Conservation (phyloP, 192 early-diverging fungal genomes). For the Gaertneriomyces sp. region DNA sequence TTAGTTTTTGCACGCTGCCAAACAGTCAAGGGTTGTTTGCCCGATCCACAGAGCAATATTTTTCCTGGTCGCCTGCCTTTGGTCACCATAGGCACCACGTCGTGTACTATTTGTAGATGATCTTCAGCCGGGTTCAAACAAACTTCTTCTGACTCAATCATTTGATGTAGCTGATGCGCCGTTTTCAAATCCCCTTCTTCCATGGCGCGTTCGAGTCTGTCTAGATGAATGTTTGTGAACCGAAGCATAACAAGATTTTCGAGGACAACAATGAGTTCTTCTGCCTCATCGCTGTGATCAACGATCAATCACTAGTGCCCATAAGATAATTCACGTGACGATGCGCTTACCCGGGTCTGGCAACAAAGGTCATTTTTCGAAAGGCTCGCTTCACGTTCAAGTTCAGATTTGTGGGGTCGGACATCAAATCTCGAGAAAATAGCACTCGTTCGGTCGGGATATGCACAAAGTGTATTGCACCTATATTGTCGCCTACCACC, state of each 20-base stretch:
- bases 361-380: background rate
- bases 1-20: constrained; percentile 20
- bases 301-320: background rate
- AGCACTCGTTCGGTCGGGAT: constrained; percentile 16
- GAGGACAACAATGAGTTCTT: constrained; percentile 35
- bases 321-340: background rate
- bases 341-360: background rate
- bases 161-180: constrained; percentile 18
- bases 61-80: constrained; percentile 14
- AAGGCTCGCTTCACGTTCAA: constrained; percentile 12
- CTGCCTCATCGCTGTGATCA: constrained; percentile 9
- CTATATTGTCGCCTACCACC: constrained; percentile 31
- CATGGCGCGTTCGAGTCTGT: constrained; percentile 21
- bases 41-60: constrained; percentile 15
- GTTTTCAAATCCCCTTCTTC: background rate
- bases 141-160: constrained; percentile 21
- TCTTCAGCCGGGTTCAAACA: constrained; percentile 18
- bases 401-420: constrained; percentile 8
- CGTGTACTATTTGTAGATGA: constrained; percentile 1
- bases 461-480: constrained; percentile 37
- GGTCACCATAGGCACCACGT: constrained; percentile 8
- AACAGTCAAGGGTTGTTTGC: constrained; percentile 25
- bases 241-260: constrained; percentile 15
- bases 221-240: constrained; percentile 35
- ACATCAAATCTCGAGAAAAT: constrained; percentile 19